phyloP scores from a whole-genome alignment of 495 filamentous ascomycete species.

The Pyrenula massariospora region DNA sequence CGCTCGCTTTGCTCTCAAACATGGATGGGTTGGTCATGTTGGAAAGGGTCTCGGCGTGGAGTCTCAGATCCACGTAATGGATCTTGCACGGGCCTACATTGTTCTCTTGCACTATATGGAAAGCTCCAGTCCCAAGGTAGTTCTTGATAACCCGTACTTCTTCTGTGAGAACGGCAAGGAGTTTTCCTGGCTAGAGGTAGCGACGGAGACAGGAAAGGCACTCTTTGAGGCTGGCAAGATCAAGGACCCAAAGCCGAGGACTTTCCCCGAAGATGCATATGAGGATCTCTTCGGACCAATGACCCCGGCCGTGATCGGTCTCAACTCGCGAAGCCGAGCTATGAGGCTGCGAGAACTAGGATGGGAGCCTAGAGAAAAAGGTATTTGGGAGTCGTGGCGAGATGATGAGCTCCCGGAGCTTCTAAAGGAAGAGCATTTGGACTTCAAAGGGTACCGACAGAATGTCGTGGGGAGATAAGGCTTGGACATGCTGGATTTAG shows the following conservation, averaged over 20 bases:
- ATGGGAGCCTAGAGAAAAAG: constrained; percentile 24
- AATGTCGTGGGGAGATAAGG: too few species aligned
- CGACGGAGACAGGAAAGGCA: constrained; percentile 13
- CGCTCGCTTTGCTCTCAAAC: constrained; percentile 20
- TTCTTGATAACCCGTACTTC: constrained; percentile 20
- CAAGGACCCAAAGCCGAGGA: constrained; percentile 10
- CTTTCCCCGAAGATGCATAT: constrained; percentile 12
- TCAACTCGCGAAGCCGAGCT: constrained; percentile 17
- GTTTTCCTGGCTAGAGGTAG: constrained; percentile 13
- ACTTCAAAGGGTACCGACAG: constrained; percentile 12
- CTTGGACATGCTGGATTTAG: too few species aligned
- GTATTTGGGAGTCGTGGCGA: constrained; percentile 14
- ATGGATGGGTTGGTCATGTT: constrained; percentile 16
- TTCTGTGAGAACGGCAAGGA: constrained; percentile 27
- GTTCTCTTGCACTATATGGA: constrained; percentile 22
- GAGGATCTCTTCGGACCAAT: constrained; percentile 19
- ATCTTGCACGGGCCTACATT: constrained; percentile 17
- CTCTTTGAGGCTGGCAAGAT: constrained; percentile 13
- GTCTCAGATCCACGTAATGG: constrained; percentile 18
- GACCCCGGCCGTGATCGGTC: constrained; percentile 12
- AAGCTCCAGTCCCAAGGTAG: constrained; percentile 1
- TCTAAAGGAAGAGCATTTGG: constrained; percentile 13
- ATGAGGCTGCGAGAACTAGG: constrained; percentile 18
- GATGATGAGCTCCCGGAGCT: constrained; percentile 26
- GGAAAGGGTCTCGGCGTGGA: constrained; percentile 17